These are phyloP conservation scores for Paracorniculantispora psalliotae DNA, from an alignment of 2,329 filamentous ascomycete genomes.

Conservation along the genomic window DNA sequence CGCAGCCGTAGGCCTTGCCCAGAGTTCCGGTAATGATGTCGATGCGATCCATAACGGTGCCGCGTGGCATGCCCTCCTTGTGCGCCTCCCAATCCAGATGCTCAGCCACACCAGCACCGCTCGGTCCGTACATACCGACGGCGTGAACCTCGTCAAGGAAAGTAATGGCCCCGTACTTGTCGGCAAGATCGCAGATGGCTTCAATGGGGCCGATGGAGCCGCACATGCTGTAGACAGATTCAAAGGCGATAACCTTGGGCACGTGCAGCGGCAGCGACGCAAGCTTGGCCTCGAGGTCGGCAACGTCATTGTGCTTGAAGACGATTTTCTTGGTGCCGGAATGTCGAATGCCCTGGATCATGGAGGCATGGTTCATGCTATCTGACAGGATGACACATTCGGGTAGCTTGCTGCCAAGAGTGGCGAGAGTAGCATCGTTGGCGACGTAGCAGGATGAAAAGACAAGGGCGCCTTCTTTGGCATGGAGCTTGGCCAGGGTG, in stretches of 20 bases:
- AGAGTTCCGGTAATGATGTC: slow-evolving; percentile 98
- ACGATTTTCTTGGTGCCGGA: slow-evolving; percentile 96
- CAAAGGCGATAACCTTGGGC: slow-evolving; percentile 97
- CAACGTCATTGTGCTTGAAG: slow-evolving; percentile 97
- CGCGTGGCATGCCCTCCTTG: slow-evolving; percentile 64
- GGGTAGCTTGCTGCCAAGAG: slow-evolving; percentile 92
- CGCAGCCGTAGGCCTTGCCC: slow-evolving; percentile 95
- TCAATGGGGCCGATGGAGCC: slow-evolving; percentile 94
- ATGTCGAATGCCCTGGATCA: slow-evolving; percentile 98
- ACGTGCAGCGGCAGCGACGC: slow-evolving; percentile 77
- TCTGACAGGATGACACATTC: slow-evolving; percentile 98
- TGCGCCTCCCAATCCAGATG: slow-evolving; percentile 93
- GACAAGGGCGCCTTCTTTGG: slow-evolving; percentile 86
- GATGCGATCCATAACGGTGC: slow-evolving; percentile 90
- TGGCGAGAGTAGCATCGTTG: slow-evolving; percentile 94
- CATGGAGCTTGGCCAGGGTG: slow-evolving; percentile 80
- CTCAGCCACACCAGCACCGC: slow-evolving; percentile 92
- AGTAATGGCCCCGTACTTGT: slow-evolving; percentile 96
- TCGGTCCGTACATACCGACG: slow-evolving; percentile 97
- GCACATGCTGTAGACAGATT: slow-evolving; percentile 99
- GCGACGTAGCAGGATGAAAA: slow-evolving; percentile 98
- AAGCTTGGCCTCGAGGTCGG: slow-evolving; percentile 86
- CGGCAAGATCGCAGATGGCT: slow-evolving; percentile 90
- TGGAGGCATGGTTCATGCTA: slow-evolving; percentile 94
- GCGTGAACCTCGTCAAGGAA: slow-evolving; percentile 98